Base-by-base conservation (phyloP, 805 yeast species). In the Ogataea methanolica region DNA sequence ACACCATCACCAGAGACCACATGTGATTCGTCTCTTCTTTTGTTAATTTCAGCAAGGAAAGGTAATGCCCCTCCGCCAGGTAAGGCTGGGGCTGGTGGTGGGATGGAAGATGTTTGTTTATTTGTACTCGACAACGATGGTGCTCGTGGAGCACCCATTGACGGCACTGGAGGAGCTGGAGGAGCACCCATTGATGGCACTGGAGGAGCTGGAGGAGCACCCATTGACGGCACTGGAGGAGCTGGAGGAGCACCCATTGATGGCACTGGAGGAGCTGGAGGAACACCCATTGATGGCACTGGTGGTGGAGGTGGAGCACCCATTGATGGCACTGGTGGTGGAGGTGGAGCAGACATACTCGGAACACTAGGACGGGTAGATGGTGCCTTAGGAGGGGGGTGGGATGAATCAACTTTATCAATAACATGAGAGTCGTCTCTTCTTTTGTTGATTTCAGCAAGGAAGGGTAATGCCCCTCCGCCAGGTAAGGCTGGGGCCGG, bases 11-110 rank as follows among this genome's bases (percentile, higher is more conserved):
- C 63, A 45, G 73, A 80, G n/a, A 80, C 69, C 14, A 78, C 82
- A 58, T 69, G 59, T 0, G 73, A 49, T 19, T 80, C 81, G 51
- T 75, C 71, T 60, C 85, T 69, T 58, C 75, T 78, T 36, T 75
- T 72, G 50, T 79, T 78, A 42, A 81, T 80, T 49, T 80, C 78
- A 0, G 80, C 80, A 42, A 80, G 68, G 55, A 81, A 80, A 6
- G 87, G 85, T 22, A 80, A 59, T 0, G 71, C 75, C 1, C 79
- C 79, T 31, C 65, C 67, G 7, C 31, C 37, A 42, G 56, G 51
- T 17, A 54, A 33, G 39, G 62, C 53, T 6, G 63, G 53, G 7
- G 69, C 56, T 5, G 73, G 61, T 6, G 70, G 56, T 35, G 63
- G 55, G 6, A 57, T 49, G 7, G 67, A 58, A 2, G 68, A 56